A percentile compares a stretch with the other conserved stretches of the same genome.
Evolutionary conservation across 75 land plant genomes (phyloP).

Genomic region (Larix kaempferi): DNA sequence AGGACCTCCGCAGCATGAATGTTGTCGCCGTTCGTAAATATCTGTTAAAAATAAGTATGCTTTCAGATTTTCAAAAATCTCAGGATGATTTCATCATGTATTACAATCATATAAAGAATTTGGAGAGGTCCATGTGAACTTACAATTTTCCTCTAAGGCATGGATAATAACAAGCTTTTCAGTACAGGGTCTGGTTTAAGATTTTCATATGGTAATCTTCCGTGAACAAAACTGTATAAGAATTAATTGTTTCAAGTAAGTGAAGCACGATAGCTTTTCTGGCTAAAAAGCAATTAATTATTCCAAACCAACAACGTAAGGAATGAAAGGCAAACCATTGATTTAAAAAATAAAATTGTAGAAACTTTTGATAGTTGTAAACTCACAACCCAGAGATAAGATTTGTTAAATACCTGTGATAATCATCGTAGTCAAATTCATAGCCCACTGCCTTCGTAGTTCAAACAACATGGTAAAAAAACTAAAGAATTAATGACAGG

Average conservation of each 20-base stretch:
- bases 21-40: constrained; percentile 81
- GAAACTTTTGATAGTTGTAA: too few relatives aligned
- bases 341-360: too few relatives aligned
- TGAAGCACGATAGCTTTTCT: not conserved
- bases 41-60: constrained; percentile 20
- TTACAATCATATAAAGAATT: too few relatives aligned
- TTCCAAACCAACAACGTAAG: not conserved
- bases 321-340: too few relatives aligned
- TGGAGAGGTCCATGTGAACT: not conserved
- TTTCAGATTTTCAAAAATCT: not conserved
- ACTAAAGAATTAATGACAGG: too few relatives aligned
- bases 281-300: not conserved
- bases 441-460: too few relatives aligned
- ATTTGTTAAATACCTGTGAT: too few relatives aligned
- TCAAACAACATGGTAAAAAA: too few relatives aligned
- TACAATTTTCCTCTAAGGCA: constrained; percentile 86
- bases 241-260: not conserved
- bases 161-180: constrained; percentile 57
- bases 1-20: constrained; percentile 60
- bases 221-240: constrained; percentile 42
- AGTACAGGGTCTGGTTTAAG: constrained; percentile 70
- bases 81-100: too few relatives aligned
- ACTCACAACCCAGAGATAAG: too few relatives aligned
- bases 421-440: too few relatives aligned
- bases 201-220: constrained; percentile 62